Evolutionary conservation across 352 stramenopile genomes (phyloP).

Genomic region (Thraustochytrium sp.): DNA sequence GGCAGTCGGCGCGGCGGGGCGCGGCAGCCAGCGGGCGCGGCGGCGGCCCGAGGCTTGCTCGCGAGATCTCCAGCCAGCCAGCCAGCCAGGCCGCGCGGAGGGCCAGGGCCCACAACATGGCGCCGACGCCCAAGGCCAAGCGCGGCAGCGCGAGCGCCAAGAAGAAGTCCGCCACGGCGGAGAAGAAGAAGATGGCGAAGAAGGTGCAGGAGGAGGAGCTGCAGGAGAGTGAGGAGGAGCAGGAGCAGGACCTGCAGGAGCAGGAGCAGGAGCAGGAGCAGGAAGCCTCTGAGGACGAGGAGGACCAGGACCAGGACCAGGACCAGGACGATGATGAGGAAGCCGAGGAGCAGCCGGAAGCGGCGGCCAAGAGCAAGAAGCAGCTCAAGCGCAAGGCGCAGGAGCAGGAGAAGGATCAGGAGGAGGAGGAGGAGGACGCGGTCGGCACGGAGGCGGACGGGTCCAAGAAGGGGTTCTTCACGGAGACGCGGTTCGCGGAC

Average conservation of each 20-base stretch:
- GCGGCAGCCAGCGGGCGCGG: background rate
- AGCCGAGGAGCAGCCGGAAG: slow-evolving; percentile 43
- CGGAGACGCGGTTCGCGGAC: slow-evolving; percentile 73
- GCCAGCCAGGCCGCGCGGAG: background rate
- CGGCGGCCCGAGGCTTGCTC: background rate
- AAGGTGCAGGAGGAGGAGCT: slow-evolving; percentile 14
- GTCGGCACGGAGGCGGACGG: background rate
- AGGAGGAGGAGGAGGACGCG: slow-evolving; percentile 8
- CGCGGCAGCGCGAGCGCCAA: background rate
- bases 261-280: background rate
- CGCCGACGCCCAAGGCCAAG: background rate
- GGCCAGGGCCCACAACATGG: background rate
- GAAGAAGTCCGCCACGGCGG: background rate
- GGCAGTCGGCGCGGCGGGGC: background rate
- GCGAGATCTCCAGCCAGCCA: background rate
- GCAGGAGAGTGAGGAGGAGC: background rate
- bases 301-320: background rate
- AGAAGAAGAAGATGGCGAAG: background rate
- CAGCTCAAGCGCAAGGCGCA: slow-evolving; percentile 54
- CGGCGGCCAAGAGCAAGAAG: background rate
- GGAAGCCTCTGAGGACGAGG: background rate
- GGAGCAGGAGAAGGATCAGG: slow-evolving; percentile 49
- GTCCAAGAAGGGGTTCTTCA: slow-evolving; percentile 66
- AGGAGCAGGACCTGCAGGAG: slow-evolving; percentile 6
- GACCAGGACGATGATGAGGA: background rate